Evolutionary conservation across 2,329 filamentous ascomycete genomes (phyloP).

Genomic region (Fusarium multiceps): DNA sequence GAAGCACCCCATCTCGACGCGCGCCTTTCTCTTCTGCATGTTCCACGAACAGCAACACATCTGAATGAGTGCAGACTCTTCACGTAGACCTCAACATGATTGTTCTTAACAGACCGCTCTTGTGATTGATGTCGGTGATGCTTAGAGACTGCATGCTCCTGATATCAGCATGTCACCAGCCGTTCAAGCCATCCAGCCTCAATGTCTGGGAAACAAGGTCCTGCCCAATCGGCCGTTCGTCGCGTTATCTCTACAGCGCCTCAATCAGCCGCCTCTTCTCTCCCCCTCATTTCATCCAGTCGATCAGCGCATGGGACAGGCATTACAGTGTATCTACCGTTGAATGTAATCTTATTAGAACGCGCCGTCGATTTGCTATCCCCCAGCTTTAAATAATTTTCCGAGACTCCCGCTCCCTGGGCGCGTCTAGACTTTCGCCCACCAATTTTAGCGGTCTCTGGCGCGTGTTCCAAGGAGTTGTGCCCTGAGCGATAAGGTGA

Average conservation of each 20-base stretch:
- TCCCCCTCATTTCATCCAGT: background rate
- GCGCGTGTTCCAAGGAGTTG: background rate
- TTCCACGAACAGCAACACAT: no score
- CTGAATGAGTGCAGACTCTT: background rate
- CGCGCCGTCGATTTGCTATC: background rate
- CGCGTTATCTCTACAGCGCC: background rate
- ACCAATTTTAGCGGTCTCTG: background rate
- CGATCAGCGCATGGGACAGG: background rate
- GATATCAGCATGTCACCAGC: background rate
- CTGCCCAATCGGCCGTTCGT: background rate
- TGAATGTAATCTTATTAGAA: background rate
- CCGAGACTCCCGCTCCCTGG: background rate
- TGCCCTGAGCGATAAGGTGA: background rate
- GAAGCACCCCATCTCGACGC: background rate
- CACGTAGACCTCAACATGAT: background rate
- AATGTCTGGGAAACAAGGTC: background rate
- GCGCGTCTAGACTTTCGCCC: background rate
- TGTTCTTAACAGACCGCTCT: fast-evolving
- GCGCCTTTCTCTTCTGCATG: background rate
- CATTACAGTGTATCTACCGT: background rate
- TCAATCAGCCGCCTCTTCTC: background rate
- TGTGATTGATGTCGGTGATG: background rate
- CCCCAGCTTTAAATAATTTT: background rate
- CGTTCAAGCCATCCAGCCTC: background rate
- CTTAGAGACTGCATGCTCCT: background rate